Conservation (phyloP, 2,329 filamentous ascomycete species). For the Dactylellina parvicollis region DNA sequence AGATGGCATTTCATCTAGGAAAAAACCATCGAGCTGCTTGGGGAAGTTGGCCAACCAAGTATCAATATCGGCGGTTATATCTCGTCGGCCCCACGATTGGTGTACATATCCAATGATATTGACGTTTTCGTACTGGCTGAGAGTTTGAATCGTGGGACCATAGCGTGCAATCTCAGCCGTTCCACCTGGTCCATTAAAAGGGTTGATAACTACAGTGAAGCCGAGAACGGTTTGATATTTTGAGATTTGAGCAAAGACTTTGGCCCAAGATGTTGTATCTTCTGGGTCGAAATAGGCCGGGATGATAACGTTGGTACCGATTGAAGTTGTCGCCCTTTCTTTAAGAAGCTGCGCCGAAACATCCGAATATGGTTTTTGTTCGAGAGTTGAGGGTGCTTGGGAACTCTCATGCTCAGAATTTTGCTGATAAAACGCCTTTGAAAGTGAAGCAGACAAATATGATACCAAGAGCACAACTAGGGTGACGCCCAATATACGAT, state of each 20-base stretch:
- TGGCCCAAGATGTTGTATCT: slow-evolving; percentile 11
- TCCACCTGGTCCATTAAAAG: slow-evolving; percentile 24
- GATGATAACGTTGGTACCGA: slow-evolving; percentile 12
- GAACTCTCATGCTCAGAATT: too few species aligned
- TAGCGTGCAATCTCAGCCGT: slow-evolving; percentile 18
- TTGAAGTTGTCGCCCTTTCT: slow-evolving; percentile 2
- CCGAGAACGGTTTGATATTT: slow-evolving; percentile 21
- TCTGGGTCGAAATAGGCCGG: slow-evolving; percentile 39
- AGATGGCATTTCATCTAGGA: slow-evolving; percentile 45
- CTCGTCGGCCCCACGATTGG: slow-evolving; percentile 39
- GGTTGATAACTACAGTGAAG: slow-evolving; percentile 32
- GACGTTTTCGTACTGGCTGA: slow-evolving; percentile 16
- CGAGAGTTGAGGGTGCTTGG: background rate
- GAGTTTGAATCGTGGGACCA: slow-evolving; percentile 9
- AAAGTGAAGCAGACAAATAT: slow-evolving; percentile 1
- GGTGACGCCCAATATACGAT: background rate
- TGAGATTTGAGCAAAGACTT: slow-evolving; percentile 10
- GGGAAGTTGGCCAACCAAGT: slow-evolving; percentile 40
- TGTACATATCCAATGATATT: slow-evolving; percentile 40
- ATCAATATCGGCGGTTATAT: slow-evolving; percentile 26
- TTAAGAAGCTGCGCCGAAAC: background rate
- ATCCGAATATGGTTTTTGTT: background rate
- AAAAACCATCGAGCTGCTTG: slow-evolving; percentile 35
- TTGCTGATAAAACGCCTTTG: background rate
- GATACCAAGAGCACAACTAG: background rate